These are phyloP conservation scores for Balamuthia mandrillaris DNA, from an alignment of 208 protist species.

Conservation along the genomic window DNA sequence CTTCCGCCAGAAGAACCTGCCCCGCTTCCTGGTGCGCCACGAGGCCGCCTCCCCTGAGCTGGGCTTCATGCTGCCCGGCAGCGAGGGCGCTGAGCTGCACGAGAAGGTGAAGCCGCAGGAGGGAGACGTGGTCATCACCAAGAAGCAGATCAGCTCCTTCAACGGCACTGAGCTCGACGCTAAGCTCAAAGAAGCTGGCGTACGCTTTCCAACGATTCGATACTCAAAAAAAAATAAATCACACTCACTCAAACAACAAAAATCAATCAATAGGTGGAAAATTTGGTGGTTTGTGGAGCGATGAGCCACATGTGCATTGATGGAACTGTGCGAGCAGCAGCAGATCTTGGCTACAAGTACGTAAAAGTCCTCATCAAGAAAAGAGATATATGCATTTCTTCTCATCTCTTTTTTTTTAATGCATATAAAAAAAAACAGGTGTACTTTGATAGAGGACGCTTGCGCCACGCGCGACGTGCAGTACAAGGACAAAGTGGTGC, in stretches of 20 bases:
- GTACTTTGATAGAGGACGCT: not conserved
- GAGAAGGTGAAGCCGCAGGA: conserved; percentile 29
- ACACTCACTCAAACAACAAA: too few relatives aligned
- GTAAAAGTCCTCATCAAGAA: too few relatives aligned
- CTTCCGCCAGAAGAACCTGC: not conserved
- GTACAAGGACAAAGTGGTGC: not conserved
- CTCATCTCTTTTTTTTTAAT: not conserved
- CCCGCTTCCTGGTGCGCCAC: conserved; percentile 23
- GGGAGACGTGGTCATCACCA: conserved; percentile 12
- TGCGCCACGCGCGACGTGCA: conserved; percentile 36
- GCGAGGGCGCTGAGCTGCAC: not conserved
- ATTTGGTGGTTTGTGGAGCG: conserved; percentile 28
- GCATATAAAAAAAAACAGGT: too few relatives aligned
- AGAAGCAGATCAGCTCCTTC: conserved; percentile 24
- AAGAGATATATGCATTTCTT: not conserved
- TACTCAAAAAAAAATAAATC: too few relatives aligned
- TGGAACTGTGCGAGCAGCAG: not conserved
- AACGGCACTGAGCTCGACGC: conserved; percentile 12
- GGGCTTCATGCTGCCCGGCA: conserved; percentile 39
- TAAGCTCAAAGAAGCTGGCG: conserved; percentile 18
- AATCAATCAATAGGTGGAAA: conserved; percentile 5
- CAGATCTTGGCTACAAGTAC: not conserved
- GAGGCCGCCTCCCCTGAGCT: conserved; percentile 13
- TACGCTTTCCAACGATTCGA: not conserved
- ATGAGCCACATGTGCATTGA: conserved; percentile 49